Conservation (phyloP, 2,329 filamentous ascomycete genomes). For the Neofusicoccum sp. region DNA sequence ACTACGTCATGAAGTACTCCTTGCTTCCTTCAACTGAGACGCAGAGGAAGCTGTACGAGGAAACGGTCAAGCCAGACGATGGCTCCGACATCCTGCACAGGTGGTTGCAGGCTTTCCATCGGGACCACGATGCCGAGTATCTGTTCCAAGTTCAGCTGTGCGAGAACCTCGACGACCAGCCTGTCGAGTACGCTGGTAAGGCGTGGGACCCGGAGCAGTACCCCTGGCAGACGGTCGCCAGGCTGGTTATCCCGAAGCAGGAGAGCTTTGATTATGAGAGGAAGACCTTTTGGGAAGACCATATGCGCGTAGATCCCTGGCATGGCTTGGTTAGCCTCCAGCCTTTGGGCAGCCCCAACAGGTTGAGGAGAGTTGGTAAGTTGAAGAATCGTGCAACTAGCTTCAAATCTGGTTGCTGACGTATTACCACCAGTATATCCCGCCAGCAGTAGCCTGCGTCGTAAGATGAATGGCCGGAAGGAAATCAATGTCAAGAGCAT, state of each 20-base stretch:
- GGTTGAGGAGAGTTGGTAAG: conserved; percentile 34
- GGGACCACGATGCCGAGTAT: conserved; percentile 41
- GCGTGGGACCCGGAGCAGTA: conserved; percentile 49
- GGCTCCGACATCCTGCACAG: conserved; percentile 39
- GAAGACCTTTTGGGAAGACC: conserved; percentile 45
- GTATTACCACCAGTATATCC: conserved; percentile 31
- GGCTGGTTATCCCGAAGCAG: conserved; percentile 41
- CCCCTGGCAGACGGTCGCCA: conserved; percentile 48
- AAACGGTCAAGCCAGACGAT: conserved; percentile 38
- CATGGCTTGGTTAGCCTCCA: conserved; percentile 42
- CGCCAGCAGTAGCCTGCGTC: conserved; percentile 34
- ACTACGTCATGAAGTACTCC: conserved; percentile 49
- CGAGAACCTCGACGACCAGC: conserved; percentile 48
- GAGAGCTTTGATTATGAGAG: conserved; percentile 41
- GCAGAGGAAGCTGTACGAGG: conserved; percentile 41
- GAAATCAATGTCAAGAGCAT: conserved; percentile 38
- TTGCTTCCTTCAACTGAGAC: conserved; percentile 44
- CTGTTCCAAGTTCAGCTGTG: conserved; percentile 48
- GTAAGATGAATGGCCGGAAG: conserved; percentile 40
- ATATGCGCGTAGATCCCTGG: conserved; percentile 45
- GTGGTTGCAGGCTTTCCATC: conserved; percentile 43
- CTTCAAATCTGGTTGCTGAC: conserved; percentile 13
- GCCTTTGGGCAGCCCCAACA: conserved; percentile 41
- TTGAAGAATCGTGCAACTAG: not conserved
- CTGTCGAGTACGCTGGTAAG: conserved; percentile 45